Evolutionary conservation across 495 filamentous ascomycete genomes (phyloP).

Genomic region (Penicillium tannophilum): DNA sequence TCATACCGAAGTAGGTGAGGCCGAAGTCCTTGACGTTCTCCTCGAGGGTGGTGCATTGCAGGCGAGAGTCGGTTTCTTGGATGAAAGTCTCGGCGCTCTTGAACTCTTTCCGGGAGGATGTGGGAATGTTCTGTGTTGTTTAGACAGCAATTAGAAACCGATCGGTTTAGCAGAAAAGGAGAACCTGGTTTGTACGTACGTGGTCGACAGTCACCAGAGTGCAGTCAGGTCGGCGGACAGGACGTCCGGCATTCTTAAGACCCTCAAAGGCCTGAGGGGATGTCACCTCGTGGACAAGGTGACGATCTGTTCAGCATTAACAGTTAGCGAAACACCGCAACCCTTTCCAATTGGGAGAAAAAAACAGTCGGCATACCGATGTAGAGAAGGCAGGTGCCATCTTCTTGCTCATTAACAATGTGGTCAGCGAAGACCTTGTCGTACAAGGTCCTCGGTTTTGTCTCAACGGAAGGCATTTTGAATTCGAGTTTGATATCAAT

Average conservation of each 20-base stretch:
- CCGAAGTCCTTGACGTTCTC: conserved; percentile 96
- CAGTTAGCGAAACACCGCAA: not conserved
- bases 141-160: conserved; percentile 6
- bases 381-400: conserved; percentile 90
- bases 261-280: conserved; percentile 99
- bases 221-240: conserved; percentile 91
- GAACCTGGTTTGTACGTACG: conserved; percentile 55
- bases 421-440: conserved; percentile 96
- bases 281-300: conserved; percentile 97
- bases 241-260: conserved; percentile 79
- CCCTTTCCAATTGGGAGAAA: not conserved
- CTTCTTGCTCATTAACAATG: conserved; percentile 89
- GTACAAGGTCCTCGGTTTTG: conserved; percentile 84
- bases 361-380: conserved; percentile 62
- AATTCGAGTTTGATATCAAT: conserved; percentile 15
- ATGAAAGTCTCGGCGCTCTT: conserved; percentile 86
- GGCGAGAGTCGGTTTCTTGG: conserved; percentile 87
- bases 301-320: conserved; percentile 61
- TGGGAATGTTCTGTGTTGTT: conserved; percentile 76
- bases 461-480: conserved; percentile 80
- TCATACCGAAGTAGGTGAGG: conserved; percentile 95
- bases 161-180: not conserved
- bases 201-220: conserved; percentile 96
- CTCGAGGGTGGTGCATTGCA: conserved; percentile 93
- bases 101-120: conserved; percentile 82